Percentiles rank a stretch among this genome's conserved stretches.
These are phyloP conservation scores for Colletotrichum graminicola DNA, from an alignment of 2,329 filamentous ascomycete species.

Conservation along the genomic window DNA sequence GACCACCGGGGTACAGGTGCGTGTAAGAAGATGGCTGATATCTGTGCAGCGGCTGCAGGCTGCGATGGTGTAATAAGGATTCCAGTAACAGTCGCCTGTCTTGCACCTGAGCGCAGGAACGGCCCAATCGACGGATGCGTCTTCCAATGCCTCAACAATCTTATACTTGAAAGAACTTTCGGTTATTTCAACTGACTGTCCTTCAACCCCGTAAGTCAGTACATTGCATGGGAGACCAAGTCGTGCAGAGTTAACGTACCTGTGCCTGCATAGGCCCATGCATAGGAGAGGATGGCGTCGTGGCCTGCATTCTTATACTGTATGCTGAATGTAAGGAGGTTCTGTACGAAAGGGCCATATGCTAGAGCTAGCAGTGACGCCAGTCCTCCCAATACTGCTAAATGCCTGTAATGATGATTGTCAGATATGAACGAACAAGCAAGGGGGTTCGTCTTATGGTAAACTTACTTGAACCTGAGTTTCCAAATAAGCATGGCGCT, in stretches of 20 bases:
- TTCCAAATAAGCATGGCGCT: conserved; percentile 31
- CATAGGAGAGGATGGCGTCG: background rate
- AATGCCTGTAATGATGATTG: conserved; percentile 9
- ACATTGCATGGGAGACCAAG: background rate
- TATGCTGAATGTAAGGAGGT: conserved; percentile 13
- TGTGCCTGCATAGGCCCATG: background rate
- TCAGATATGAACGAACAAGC: background rate
- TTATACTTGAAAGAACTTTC: background rate
- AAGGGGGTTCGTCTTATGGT: background rate
- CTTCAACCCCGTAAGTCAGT: background rate
- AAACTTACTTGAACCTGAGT: conserved; percentile 32
- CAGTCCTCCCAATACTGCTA: conserved; percentile 29
- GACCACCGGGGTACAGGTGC: background rate
- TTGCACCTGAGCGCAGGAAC: background rate
- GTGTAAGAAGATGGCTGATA: background rate
- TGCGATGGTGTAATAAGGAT: background rate
- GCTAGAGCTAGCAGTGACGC: conserved; percentile 32
- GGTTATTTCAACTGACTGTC: background rate
- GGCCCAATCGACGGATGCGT: background rate
- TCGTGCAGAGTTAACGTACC: background rate
- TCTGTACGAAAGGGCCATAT: conserved; percentile 37
- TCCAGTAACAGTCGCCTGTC: background rate
- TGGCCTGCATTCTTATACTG: background rate
- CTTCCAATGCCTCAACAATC: background rate
- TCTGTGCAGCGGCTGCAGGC: background rate